Evolutionary conservation across 371 early-diverging fungal genomes (phyloP), one percentile per base, ranked within the genome.

Genomic region (Actinomortierella wolfii): DNA sequence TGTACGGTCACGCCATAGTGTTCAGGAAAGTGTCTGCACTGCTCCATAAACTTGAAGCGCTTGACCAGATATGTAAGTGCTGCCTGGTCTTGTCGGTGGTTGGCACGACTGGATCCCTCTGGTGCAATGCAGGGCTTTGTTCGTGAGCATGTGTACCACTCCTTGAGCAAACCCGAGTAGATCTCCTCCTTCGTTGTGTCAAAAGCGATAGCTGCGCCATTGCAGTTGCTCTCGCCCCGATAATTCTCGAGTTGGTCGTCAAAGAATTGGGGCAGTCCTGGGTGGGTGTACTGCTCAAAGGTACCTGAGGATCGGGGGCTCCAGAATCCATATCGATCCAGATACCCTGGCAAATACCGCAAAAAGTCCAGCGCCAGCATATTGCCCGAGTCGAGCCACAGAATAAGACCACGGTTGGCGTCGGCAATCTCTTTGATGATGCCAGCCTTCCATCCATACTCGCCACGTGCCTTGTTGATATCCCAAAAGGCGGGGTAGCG

Each of bases 371-470:
- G 51, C 9, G 84, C 81, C 46, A 83, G 67, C 68, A 78, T 62
- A 54, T 85, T 84, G 28, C 88, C 88, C 0, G 86, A 82, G 68
- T 88, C 88, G 20, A 86, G 55, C 88, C 88, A 88, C 1, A 86
- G 68, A 2, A 86, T 44, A 2, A 79, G 51, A 1, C 86, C 86
- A 13, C 79, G 80, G 54, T 80, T 81, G 44, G 76, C 62, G 7
- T 78, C 58, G 0, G 82, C 73, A 3, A 85, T 83, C 61, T 88
- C 86, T 29, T 81, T 68, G 29, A 88, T 74, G 42, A 86, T 85
- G 9, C 88, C 88, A 1, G 85, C 80, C 57, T 88, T 88, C 88
- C 88, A 88, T 8, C 79, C 88, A 44, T 88, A 88, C 61, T 88
- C 85, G 43, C 88, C 88, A 13, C 83, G 79, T 18, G 77, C 77